Percentiles rank a stretch among this genome's conserved stretches.
Evolutionary conservation across 139 green algal genomes (phyloP).

Genomic region (Limnomonas spitsbergensis): DNA sequence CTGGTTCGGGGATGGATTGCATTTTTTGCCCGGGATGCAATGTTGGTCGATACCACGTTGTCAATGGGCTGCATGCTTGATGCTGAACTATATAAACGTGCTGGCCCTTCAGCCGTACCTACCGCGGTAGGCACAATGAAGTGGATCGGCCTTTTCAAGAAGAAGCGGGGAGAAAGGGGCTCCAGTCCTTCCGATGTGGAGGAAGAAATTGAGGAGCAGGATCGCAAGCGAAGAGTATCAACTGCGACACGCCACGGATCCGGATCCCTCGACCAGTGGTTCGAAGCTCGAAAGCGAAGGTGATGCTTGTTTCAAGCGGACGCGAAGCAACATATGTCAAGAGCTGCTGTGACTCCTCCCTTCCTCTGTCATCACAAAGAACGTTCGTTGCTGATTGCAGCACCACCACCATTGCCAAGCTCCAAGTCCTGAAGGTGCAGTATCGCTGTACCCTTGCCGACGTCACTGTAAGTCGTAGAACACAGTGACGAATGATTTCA

Average conservation of each 20-base stretch:
- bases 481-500: background rate
- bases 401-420: background rate
- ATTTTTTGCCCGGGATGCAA: background rate
- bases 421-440: background rate
- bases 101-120: background rate
- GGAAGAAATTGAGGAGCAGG: background rate
- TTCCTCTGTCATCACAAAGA: background rate
- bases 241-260: background rate
- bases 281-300: background rate
- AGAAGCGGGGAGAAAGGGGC: background rate
- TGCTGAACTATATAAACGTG: background rate
- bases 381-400: background rate
- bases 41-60: background rate
- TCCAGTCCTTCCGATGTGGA: background rate
- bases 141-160: conserved; percentile 1
- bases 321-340: background rate
- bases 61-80: background rate
- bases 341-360: background rate
- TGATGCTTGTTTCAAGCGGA: background rate
- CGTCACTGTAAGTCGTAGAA: background rate
- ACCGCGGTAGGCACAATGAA: background rate
- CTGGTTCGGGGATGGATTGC: background rate
- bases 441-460: background rate
- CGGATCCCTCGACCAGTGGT: background rate
- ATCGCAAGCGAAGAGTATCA: background rate